Conservation (phyloP, 2,329 filamentous ascomycete genomes). For the Lojkania enalia region DNA sequence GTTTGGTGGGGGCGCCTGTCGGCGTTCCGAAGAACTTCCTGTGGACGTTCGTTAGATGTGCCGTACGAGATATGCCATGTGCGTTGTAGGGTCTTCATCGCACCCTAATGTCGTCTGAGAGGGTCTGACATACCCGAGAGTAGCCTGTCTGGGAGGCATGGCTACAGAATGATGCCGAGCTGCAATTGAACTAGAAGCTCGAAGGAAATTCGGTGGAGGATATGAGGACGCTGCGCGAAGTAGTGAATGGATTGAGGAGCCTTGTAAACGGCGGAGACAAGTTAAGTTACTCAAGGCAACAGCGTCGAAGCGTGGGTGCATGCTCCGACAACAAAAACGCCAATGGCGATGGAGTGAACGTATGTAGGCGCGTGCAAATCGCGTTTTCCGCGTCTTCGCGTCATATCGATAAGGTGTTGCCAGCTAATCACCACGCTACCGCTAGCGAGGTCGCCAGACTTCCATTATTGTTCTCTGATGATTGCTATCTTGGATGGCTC, state of each 20-base stretch:
- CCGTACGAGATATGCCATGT: neutral
- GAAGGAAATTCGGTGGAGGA: neutral
- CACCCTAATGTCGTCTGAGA: slow-evolving; percentile 76
- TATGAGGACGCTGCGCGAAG: slow-evolving; percentile 10
- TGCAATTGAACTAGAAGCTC: neutral
- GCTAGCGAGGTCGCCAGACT: neutral
- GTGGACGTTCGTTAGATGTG: slow-evolving; percentile 8
- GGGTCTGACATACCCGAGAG: slow-evolving; percentile 82
- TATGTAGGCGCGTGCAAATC: slow-evolving; percentile 23
- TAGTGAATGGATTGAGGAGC: slow-evolving; percentile 9
- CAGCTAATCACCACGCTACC: neutral
- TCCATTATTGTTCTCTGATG: neutral
- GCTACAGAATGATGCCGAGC: slow-evolving; percentile 17
- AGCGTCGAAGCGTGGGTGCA: slow-evolving; percentile 36
- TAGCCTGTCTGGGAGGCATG: slow-evolving; percentile 71
- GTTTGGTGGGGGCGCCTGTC: slow-evolving; percentile 62
- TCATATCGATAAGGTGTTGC: slow-evolving; percentile 9
- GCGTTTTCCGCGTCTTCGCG: slow-evolving; percentile 28
- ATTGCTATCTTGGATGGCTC: neutral
- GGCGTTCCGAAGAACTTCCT: slow-evolving; percentile 85
- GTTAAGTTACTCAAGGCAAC: slow-evolving; percentile 21
- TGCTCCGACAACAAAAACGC: slow-evolving; percentile 25
- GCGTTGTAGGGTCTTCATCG: slow-evolving; percentile 31
- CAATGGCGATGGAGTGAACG: slow-evolving; percentile 15
- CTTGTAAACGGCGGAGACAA: slow-evolving; percentile 1